phyloP scores from a whole-genome alignment of 768 basidiomycete species.

The Suillus discolor region DNA sequence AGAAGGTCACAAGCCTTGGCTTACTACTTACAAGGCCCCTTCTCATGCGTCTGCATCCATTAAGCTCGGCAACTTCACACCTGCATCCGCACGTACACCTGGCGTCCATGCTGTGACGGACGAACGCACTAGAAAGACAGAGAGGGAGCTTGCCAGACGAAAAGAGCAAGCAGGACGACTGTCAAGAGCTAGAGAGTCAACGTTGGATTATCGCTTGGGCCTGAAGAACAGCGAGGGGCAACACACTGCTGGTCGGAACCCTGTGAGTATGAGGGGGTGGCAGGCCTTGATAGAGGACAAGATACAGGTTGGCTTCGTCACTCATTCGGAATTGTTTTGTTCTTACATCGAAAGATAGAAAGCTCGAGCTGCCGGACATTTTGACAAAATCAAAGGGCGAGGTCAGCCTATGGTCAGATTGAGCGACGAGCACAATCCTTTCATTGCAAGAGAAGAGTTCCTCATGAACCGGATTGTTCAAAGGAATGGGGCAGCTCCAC shows the following conservation, averaged over 20 bases:
- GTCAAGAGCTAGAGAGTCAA: slow-evolving; percentile 67
- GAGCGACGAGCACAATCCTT: slow-evolving; percentile 57
- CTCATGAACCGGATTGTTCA: slow-evolving; percentile 87
- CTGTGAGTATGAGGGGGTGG: slow-evolving; percentile 75
- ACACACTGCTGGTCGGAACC: slow-evolving; percentile 44
- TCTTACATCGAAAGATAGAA: slow-evolving; percentile 40
- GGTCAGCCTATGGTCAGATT: slow-evolving; percentile 50
- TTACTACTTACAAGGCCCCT: slow-evolving; percentile 65
- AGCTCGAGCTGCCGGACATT: slow-evolving; percentile 67
- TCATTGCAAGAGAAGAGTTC: slow-evolving; percentile 77
- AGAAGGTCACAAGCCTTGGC: slow-evolving; percentile 68
- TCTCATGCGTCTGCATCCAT: slow-evolving; percentile 55
- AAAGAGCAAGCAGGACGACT: slow-evolving; percentile 57
- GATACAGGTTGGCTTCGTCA: slow-evolving; percentile 62
- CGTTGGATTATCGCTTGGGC: slow-evolving; percentile 76
- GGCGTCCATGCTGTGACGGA: slow-evolving; percentile 25
- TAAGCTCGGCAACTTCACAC: slow-evolving; percentile 50
- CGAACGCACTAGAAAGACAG: slow-evolving; percentile 44
- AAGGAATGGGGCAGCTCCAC: slow-evolving; percentile 78
- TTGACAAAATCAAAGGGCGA: slow-evolving; percentile 71
- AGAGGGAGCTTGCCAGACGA: slow-evolving; percentile 54
- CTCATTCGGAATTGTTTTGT: neutral
- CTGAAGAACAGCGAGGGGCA: slow-evolving; percentile 21
- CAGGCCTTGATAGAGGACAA: slow-evolving; percentile 72
- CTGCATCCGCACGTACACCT: slow-evolving; percentile 18